Conservation (phyloP, 768 basidiomycete species). For the Obba rivulosa region DNA sequence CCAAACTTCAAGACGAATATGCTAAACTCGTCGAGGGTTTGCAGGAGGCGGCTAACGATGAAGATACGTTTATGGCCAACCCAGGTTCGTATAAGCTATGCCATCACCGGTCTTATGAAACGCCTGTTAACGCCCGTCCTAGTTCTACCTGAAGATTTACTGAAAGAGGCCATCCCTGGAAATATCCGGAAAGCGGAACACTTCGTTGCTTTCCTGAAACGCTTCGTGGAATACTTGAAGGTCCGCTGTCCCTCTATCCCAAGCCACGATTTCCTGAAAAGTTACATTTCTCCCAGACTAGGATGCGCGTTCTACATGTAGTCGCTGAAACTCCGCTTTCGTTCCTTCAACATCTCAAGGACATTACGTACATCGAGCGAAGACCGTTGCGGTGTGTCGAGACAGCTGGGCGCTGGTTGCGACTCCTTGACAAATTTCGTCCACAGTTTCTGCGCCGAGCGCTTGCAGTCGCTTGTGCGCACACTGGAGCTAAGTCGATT, state of each 20-base stretch:
- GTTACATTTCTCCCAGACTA: conserved; percentile 50
- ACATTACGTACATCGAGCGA: conserved; percentile 97
- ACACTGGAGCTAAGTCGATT: conserved; percentile 85
- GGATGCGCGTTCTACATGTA: conserved; percentile 98
- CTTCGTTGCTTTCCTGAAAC: conserved; percentile 96
- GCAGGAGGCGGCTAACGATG: conserved; percentile 68
- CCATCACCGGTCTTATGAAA: background rate
- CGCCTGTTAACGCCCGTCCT: conserved; percentile 4
- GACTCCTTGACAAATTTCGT: conserved; percentile 1
- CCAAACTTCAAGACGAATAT: conserved; percentile 95
- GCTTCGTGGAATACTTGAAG: conserved; percentile 98
- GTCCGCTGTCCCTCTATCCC: conserved; percentile 32
- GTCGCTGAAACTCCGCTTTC: conserved; percentile 97
- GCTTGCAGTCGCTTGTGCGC: conserved; percentile 88
- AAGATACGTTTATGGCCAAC: conserved; percentile 85
- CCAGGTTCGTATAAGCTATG: conserved; percentile 51
- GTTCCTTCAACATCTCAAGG: conserved; percentile 96
- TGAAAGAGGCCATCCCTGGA: conserved; percentile 94
- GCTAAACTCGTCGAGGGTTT: conserved; percentile 91
- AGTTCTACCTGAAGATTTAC: conserved; percentile 92
- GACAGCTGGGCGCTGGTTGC: background rate
- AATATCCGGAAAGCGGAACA: conserved; percentile 99
- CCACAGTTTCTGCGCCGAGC: conserved; percentile 89
- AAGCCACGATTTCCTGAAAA: background rate
- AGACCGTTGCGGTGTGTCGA: conserved; percentile 77